Percentiles rank a stretch among this genome's conserved stretches.
Evolutionary conservation across 148 eudicot species (phyloP).

Genomic region (Polygonum maritimum): DNA sequence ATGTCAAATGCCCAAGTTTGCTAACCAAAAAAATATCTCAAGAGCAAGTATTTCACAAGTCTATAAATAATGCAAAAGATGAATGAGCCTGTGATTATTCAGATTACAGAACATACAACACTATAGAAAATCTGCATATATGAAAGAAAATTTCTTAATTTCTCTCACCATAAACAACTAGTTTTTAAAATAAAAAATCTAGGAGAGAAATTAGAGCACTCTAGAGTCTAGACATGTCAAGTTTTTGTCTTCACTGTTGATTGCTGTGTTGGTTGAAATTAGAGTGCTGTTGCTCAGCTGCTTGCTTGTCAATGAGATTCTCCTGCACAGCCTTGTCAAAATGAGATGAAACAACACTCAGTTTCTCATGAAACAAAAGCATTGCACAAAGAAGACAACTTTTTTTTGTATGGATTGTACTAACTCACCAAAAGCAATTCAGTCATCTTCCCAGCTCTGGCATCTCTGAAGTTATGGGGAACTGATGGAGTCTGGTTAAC

Average conservation of each 20-base stretch:
- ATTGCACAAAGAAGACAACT: background rate
- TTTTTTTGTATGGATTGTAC: background rate
- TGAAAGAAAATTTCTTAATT: background rate
- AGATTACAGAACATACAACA: no score
- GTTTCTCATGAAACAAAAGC: background rate
- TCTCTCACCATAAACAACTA: background rate
- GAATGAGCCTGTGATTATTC: no score
- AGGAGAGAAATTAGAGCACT: background rate
- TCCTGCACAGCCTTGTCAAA: slow-evolving; percentile 48
- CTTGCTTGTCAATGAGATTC: slow-evolving; percentile 5
- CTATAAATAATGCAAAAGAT: no score
- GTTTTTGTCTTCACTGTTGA: background rate
- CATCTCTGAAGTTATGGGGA: slow-evolving; percentile 25
- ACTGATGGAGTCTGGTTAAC: slow-evolving; percentile 22
- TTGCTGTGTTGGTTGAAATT: background rate
- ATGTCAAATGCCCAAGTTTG: no score
- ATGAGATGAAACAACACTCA: background rate
- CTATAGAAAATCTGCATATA: no score
- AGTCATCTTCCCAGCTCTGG: slow-evolving; percentile 77
- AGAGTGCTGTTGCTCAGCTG: background rate
- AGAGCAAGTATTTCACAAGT: no score
- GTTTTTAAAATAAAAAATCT: background rate
- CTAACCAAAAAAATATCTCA: no score
- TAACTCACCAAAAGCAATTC: slow-evolving; percentile 64
- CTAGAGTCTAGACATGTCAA: background rate